Percentiles rank a stretch among this genome's conserved stretches.
phyloP scores from a whole-genome alignment of 2,329 filamentous ascomycete genomes.

The Colletotrichum gigasporum region DNA sequence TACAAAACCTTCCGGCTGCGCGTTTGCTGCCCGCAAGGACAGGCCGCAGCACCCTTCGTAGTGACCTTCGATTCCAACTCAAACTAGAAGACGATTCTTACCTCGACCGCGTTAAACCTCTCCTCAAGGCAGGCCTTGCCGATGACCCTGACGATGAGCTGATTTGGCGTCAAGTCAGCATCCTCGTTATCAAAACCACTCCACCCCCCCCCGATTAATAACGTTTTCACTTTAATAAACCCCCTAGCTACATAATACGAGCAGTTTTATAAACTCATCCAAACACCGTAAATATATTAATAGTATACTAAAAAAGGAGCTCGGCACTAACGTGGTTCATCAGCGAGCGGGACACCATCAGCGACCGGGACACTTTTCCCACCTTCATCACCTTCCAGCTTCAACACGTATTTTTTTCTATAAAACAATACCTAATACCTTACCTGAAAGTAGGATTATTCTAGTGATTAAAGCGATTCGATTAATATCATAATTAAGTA shows the following conservation, averaged over 20 bases:
- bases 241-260: conserved; percentile 42
- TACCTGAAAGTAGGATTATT: no score
- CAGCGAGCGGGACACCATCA: no score
- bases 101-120: conserved; percentile 41
- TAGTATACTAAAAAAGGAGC: conserved; percentile 44
- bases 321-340: no score
- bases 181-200: conserved; percentile 45
- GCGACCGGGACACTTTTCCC: no score
- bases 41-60: neutral
- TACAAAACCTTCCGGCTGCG: neutral
- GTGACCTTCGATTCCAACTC: conserved; percentile 4
- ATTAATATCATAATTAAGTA: no score
- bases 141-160: conserved; percentile 37
- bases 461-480: no score
- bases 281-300: conserved; percentile 45
- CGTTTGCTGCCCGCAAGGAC: neutral
- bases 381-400: no score
- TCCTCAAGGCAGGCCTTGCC: conserved; percentile 41
- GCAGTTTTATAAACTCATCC: conserved; percentile 46
- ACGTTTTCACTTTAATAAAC: conserved; percentile 41
- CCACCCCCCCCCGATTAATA: conserved; percentile 38
- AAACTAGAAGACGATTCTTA: conserved; percentile 34
- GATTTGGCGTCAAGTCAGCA: conserved; percentile 49
- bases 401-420: no score
- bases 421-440: no score